These are phyloP conservation scores for Colletotrichum karsti DNA, from an alignment of 2,329 filamentous ascomycete species.

Conservation along the genomic window DNA sequence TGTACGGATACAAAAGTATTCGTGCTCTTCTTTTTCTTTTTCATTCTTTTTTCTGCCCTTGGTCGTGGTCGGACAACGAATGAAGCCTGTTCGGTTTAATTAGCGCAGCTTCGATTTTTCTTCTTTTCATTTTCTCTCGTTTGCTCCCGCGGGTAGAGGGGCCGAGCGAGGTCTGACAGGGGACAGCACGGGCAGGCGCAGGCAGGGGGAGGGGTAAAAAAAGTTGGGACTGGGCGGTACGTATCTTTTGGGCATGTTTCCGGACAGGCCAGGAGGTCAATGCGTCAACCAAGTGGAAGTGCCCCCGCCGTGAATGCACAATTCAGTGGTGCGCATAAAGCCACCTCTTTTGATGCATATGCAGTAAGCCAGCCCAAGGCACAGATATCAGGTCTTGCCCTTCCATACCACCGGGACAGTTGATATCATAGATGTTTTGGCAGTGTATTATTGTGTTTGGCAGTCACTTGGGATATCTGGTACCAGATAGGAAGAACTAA, in stretches of 20 bases:
- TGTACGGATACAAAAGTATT: too few relatives aligned
- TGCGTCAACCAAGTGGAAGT: too few relatives aligned
- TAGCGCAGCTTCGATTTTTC: background rate
- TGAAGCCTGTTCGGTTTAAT: background rate
- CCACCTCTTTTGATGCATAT: background rate
- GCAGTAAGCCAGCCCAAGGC: background rate
- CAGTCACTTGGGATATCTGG: background rate
- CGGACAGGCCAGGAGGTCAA: background rate
- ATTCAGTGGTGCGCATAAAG: background rate
- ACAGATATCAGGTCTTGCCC: too few relatives aligned
- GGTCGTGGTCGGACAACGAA: too few relatives aligned
- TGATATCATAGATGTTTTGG: background rate
- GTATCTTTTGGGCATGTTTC: background rate
- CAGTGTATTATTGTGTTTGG: background rate
- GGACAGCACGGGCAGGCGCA: too few relatives aligned
- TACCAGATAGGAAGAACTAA: too few relatives aligned
- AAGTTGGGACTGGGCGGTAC: background rate
- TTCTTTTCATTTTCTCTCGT: constrained; percentile 9
- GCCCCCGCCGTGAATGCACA: too few relatives aligned
- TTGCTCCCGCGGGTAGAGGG: constrained; percentile 8
- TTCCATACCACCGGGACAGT: background rate
- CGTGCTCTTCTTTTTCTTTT: too few relatives aligned
- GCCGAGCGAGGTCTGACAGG: background rate
- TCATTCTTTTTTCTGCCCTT: too few relatives aligned
- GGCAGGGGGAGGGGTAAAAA: background rate